Evolutionary conservation across 2,329 filamentous ascomycete species (phyloP).

Genomic region (Volutella citrinella): DNA sequence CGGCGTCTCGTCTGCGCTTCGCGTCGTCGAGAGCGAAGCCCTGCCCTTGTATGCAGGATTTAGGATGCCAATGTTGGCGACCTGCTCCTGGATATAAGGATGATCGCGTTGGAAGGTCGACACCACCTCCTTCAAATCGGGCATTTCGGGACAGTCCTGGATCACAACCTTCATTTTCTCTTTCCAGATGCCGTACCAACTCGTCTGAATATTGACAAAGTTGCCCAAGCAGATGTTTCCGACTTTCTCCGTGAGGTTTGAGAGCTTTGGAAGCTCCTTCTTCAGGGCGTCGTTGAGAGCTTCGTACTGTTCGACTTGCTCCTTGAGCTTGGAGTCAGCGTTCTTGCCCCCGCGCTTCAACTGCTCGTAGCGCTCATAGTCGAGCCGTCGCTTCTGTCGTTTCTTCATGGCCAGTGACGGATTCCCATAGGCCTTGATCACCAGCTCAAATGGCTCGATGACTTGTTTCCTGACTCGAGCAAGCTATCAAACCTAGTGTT

Average conservation of each 20-base stretch:
- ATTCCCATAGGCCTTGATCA: conserved; percentile 77
- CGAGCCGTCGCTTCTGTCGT: conserved; percentile 84
- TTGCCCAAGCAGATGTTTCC: conserved; percentile 80
- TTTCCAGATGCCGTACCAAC: conserved; percentile 81
- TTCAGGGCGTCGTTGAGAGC: conserved; percentile 92
- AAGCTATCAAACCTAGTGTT: conserved; percentile 42
- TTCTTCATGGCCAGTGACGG: conserved; percentile 91
- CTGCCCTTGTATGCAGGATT: conserved; percentile 67
- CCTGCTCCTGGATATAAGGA: conserved; percentile 68
- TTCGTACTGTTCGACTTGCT: conserved; percentile 84
- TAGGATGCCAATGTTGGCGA: conserved; percentile 70
- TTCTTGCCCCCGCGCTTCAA: conserved; percentile 80
- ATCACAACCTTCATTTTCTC: conserved; percentile 77
- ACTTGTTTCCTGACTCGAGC: conserved; percentile 74
- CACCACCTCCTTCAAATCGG: conserved; percentile 70
- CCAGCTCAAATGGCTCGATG: conserved; percentile 76
- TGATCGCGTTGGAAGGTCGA: conserved; percentile 77
- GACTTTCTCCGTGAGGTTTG: conserved; percentile 74
- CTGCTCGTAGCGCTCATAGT: conserved; percentile 79
- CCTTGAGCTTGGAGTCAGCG: conserved; percentile 78
- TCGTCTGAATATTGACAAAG: conserved; percentile 78
- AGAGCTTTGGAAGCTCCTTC: conserved; percentile 84
- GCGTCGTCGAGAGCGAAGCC: conserved; percentile 57
- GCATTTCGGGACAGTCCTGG: conserved; percentile 58
- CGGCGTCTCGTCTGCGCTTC: conserved; percentile 48